Evolutionary conservation across 352 stramenopile species (phyloP).

Genomic region (Phytophthora pini): DNA sequence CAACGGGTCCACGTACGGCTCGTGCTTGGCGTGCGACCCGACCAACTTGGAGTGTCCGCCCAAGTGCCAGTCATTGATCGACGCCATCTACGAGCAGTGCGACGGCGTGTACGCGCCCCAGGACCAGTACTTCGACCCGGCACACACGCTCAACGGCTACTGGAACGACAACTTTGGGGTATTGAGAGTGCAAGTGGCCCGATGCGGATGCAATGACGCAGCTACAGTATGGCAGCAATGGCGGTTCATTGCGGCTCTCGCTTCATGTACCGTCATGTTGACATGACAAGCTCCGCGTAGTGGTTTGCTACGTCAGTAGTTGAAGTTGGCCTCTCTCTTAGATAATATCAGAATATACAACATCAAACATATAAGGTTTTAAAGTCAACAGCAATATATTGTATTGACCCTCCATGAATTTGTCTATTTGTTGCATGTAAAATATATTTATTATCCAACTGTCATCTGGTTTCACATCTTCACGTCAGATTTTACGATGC

Average conservation of each 20-base stretch:
- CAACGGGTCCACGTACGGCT: slow-evolving; percentile 69
- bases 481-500: slow-evolving; percentile 10
- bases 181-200: slow-evolving; percentile 56
- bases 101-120: slow-evolving; percentile 67
- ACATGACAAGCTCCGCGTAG: not conserved
- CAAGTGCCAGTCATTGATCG: slow-evolving; percentile 78
- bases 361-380: not conserved
- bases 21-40: slow-evolving; percentile 64
- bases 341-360: not conserved
- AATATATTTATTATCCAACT: not conserved
- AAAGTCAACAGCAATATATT: no score
- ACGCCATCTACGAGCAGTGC: slow-evolving; percentile 72
- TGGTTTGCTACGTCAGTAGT: not conserved
- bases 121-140: slow-evolving; percentile 68
- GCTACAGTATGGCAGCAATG: not conserved
- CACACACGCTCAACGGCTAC: slow-evolving; percentile 58
- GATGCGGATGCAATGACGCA: slow-evolving; percentile 58
- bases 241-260: not conserved
- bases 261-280: slow-evolving; percentile 5
- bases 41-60: slow-evolving; percentile 59
- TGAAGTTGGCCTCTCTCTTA: slow-evolving; percentile 15
- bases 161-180: slow-evolving; percentile 70
- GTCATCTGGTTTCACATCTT: not conserved
- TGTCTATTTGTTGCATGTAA: no score
- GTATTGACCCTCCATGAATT: no score